Evolutionary conservation across 179 eudicot genomes (phyloP), one percentile per base, ranked within the genome.

Genomic region (Pouteria campechiana): DNA sequence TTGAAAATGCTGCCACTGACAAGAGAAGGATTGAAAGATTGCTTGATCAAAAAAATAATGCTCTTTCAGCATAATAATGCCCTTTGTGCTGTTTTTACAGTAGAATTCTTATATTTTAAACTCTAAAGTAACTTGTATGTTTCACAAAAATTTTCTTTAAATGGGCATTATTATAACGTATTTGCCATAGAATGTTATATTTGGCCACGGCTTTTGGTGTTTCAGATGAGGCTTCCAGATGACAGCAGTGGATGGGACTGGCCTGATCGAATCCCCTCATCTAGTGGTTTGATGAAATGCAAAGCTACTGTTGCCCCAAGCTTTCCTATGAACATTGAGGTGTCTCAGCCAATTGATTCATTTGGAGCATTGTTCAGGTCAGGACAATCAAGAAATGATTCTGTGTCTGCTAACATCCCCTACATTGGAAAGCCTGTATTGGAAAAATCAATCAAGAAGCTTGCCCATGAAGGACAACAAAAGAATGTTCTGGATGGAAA

Each of bases 191-290:
- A n/a, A n/a, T n/a, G n/a, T n/a, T n/a, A n/a, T n/a, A n/a, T n/a
- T n/a, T n/a, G n/a, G n/a, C n/a, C n/a, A n/a, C n/a, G n/a, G n/a
- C n/a, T 77, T 60, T 50, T 77, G 65, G 37, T 71, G 57, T 57
- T 70, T 69, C 69, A 81, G 90, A 71, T 81, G 63, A 74, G 63
- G 70, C 69, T 69, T 60, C 69, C 72, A 30, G 85, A 70, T 58
- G 85, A 78, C 52, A 67, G 69, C 41, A 63, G 43, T 60, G 85
- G 81, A 63, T 81, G 90, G 90, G 76, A 71, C 61, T 81, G 90
- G 90, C 81, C 85, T 53, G 78, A 81, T 60, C 81, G 54, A 61
- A 46, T 57, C 50, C 46, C 72, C 51, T 44, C 65, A 35, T 48
- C 61, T 44, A 41, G 74, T 63, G 70, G 62, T 60, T 48, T 43